Percentiles rank a stretch among this genome's conserved stretches.
These are phyloP conservation scores for Euphorbia celastroides DNA, from an alignment of 441 rosid species.

Conservation along the genomic window DNA sequence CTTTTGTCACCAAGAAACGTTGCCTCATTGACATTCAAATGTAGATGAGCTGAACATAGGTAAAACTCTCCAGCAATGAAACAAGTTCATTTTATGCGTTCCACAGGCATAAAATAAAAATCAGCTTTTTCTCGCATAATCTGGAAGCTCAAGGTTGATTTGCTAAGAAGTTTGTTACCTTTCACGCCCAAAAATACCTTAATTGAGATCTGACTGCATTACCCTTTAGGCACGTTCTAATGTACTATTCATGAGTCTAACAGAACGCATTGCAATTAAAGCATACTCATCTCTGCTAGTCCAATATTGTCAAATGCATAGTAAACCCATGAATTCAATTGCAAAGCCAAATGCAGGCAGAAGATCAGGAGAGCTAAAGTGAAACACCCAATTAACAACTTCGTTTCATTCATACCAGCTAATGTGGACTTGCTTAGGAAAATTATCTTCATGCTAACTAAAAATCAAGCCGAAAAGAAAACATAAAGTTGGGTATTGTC, in stretches of 20 bases:
- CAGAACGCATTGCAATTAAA: too few species aligned
- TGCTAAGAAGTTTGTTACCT: background rate
- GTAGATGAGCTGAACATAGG: too few species aligned
- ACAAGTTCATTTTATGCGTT: background rate
- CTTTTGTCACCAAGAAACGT: too few species aligned
- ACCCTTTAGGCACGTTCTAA: background rate
- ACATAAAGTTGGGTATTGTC: too few species aligned
- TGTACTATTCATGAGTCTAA: background rate
- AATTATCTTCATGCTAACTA: background rate
- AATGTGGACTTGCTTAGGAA: background rate
- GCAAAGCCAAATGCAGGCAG: background rate
- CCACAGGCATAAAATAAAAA: background rate
- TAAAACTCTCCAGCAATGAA: background rate
- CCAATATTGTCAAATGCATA: background rate
- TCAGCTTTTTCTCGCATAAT: background rate
- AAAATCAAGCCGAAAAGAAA: conserved; percentile 1
- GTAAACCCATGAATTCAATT: background rate
- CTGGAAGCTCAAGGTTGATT: background rate
- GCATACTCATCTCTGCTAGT: background rate
- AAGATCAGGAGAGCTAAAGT: background rate
- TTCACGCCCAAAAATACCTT: background rate
- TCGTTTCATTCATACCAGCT: background rate
- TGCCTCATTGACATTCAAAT: too few species aligned
- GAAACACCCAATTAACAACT: background rate
- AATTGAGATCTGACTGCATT: background rate